These are phyloP conservation scores for Colletotrichum sp. DNA, from an alignment of 2,329 filamentous ascomycete species.

Conservation along the genomic window DNA sequence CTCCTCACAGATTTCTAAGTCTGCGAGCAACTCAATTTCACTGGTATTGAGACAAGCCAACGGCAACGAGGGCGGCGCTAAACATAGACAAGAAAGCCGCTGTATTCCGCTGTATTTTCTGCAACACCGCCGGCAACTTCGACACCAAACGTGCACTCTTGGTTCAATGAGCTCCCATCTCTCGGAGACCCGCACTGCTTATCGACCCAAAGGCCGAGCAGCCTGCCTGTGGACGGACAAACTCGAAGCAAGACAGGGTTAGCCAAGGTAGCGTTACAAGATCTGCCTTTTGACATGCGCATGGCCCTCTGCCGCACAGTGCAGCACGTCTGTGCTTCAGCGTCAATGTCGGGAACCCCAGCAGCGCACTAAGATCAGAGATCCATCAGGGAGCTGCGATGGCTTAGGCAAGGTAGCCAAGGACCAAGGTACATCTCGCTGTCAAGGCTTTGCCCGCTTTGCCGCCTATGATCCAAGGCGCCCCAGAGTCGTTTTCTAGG, in stretches of 20 bases:
- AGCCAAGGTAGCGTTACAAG: slow-evolving; percentile 20
- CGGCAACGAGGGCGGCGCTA: background rate
- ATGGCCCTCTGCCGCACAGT: slow-evolving; percentile 22
- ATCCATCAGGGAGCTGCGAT: background rate
- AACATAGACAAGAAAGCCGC: background rate
- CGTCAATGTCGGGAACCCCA: slow-evolving; percentile 7
- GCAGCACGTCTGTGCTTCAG: slow-evolving; percentile 20
- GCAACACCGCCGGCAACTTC: background rate
- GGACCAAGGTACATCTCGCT: background rate
- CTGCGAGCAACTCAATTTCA: background rate
- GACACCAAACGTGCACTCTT: background rate
- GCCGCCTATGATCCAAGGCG: background rate
- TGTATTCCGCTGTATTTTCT: background rate
- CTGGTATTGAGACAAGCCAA: background rate
- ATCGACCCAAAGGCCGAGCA: background rate
- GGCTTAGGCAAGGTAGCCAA: background rate
- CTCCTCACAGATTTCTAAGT: background rate
- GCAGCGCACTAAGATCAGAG: slow-evolving; percentile 16
- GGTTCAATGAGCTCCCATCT: background rate
- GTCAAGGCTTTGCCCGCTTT: background rate
- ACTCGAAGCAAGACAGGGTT: background rate
- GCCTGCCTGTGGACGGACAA: background rate
- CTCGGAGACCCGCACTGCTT: background rate
- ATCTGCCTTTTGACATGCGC: slow-evolving; percentile 22
- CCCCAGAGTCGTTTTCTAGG: background rate